Conservation (phyloP, 805 yeast species). For the Candida odintsovae region DNA sequence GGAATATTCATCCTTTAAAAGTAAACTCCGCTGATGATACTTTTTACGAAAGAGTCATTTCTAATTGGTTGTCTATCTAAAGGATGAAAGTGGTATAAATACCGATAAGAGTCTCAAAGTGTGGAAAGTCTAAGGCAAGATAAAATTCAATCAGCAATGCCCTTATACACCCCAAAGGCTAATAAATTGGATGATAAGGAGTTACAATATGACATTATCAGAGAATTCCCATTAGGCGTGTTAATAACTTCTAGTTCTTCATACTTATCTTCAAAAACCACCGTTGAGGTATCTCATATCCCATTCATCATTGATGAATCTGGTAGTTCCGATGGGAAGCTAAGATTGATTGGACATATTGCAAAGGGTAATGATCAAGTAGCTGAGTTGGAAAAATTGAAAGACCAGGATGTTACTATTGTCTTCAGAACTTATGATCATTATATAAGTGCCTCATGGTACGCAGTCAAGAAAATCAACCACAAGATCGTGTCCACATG, state of each 20-base stretch:
- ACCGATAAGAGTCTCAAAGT: too few relatives aligned
- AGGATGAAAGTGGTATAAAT: not conserved
- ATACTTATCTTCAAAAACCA: conserved; percentile 21
- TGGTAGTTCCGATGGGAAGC: conserved; percentile 26
- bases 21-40: too few relatives aligned
- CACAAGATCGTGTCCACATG: conserved; percentile 68
- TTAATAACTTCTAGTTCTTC: conserved; percentile 31
- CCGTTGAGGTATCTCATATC: conserved; percentile 47
- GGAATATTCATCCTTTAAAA: not conserved
- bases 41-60: not conserved
- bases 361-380: conserved; percentile 48
- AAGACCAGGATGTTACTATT: conserved; percentile 34
- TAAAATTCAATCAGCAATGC: conserved; percentile 5
- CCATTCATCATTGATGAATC: conserved; percentile 43
- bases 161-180: conserved; percentile 26
- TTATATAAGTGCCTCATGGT: conserved; percentile 56
- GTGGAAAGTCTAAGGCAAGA: too few relatives aligned
- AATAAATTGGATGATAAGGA: conserved; percentile 28
- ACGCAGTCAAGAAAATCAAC: conserved; percentile 47
- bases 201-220: conserved; percentile 36
- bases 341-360: conserved; percentile 47
- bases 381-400: conserved; percentile 28
- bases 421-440: conserved; percentile 47
- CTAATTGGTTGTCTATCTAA: too few relatives aligned
- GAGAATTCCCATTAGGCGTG: conserved; percentile 46